Evolutionary conservation across 768 basidiomycete genomes (phyloP).

Genomic region (Trametes cingulata): DNA sequence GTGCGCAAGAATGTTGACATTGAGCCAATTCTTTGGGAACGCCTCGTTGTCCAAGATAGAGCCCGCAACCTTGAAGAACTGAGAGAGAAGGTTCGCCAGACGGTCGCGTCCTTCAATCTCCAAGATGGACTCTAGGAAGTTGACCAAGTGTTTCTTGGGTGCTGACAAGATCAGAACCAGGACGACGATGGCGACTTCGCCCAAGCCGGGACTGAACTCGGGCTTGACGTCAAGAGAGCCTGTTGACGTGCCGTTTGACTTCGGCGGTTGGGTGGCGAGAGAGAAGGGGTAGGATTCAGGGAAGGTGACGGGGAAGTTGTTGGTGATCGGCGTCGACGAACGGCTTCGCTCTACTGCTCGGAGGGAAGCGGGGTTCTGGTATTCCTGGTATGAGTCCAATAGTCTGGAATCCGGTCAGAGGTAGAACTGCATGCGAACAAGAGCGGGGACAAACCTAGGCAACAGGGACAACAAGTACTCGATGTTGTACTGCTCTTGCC

Average conservation of each 20-base stretch:
- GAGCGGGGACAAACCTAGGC: constrained; percentile 60
- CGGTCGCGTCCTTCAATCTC: constrained; percentile 90
- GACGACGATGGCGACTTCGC: constrained; percentile 85
- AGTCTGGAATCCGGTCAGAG: constrained; percentile 47
- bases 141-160: constrained; percentile 71
- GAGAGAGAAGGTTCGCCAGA: constrained; percentile 66
- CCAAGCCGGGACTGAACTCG: constrained; percentile 72
- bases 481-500: constrained; percentile 89
- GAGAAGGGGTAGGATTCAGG: constrained; percentile 95
- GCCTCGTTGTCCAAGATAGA: constrained; percentile 87
- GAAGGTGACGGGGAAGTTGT: constrained; percentile 75
- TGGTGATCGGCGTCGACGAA: constrained; percentile 55
- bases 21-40: constrained; percentile 90
- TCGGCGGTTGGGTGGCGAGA: constrained; percentile 67
- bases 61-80: constrained; percentile 77
- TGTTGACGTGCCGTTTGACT: constrained; percentile 38
- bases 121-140: constrained; percentile 75
- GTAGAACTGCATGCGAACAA: neutral
- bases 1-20: constrained; percentile 86
- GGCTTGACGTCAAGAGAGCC: constrained; percentile 44
- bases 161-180: constrained; percentile 80
- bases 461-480: constrained; percentile 82
- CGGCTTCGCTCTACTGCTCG: constrained; percentile 70
- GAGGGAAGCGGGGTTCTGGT: constrained; percentile 65
- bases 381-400: constrained; percentile 85